A percentile compares a stretch with the other conserved stretches of the same genome.
Conservation (phyloP, 495 filamentous ascomycete species). For the Xylaria bambusicola region DNA sequence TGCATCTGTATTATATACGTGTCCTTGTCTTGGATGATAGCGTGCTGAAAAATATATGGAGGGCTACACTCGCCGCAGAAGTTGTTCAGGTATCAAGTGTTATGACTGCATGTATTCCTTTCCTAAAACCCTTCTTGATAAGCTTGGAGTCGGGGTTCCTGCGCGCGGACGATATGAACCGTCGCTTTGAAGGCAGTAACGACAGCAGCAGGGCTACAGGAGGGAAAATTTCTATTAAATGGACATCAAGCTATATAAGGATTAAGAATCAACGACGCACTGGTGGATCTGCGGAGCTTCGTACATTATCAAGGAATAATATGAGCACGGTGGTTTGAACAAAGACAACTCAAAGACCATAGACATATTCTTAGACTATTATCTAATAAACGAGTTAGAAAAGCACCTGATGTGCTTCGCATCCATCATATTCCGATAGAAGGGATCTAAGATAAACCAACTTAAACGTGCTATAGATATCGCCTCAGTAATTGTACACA, state of each 20-base stretch:
- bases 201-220: neutral
- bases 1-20: neutral
- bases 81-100: neutral
- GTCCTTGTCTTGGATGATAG: neutral
- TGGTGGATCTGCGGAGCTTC: too few species aligned
- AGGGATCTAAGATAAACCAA: too few species aligned
- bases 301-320: too few species aligned
- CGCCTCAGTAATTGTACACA: too few species aligned
- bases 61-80: neutral
- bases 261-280: neutral
- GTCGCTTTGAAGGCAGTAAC: neutral
- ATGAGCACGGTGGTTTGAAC: too few species aligned
- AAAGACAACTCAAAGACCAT: too few species aligned
- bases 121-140: neutral
- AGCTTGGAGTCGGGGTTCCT: neutral
- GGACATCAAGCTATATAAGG: neutral
- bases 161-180: neutral
- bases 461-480: too few species aligned
- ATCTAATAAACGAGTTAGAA: too few species aligned
- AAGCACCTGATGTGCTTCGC: too few species aligned
- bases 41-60: neutral
- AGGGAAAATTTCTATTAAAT: neutral
- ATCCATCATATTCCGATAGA: too few species aligned
- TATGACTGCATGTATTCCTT: neutral
- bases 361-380: too few species aligned